Percentiles rank a stretch among this genome's conserved stretches.
phyloP scores from a whole-genome alignment of 768 basidiomycete species.

The Calocybe cyanea region DNA sequence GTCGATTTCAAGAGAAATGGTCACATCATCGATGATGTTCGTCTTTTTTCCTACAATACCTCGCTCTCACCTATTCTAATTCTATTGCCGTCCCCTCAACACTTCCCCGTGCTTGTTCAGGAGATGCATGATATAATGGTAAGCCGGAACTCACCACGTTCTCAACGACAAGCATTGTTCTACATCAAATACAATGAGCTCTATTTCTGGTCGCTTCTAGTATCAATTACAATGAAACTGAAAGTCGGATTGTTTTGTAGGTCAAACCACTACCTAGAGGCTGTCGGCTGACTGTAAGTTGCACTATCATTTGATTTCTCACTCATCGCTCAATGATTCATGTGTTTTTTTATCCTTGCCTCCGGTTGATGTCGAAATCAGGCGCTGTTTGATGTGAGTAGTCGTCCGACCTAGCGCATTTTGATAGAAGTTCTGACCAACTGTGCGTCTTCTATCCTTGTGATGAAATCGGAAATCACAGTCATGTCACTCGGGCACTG shows the following conservation, averaged over 20 bases:
- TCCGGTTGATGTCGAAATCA: no score
- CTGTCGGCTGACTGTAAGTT: slow-evolving; percentile 49
- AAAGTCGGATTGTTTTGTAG: no score
- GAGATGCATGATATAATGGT: slow-evolving; percentile 51
- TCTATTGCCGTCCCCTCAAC: slow-evolving; percentile 1
- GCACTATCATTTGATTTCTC: background rate
- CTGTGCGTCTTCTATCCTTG: no score
- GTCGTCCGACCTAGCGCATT: no score
- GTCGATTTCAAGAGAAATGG: slow-evolving; percentile 76
- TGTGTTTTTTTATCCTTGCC: no score
- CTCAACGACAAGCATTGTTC: background rate
- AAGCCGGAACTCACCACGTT: background rate
- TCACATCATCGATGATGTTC: slow-evolving; percentile 69
- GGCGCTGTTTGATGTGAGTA: slow-evolving; percentile 52
- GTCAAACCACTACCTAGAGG: slow-evolving; percentile 42
- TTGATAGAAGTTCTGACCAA: no score
- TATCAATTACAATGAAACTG: no score
- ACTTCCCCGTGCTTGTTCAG: slow-evolving; percentile 19
- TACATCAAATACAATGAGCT: no score
- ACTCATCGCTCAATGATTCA: no score
- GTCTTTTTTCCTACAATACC: slow-evolving; percentile 12
- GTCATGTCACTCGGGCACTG: slow-evolving; percentile 56
- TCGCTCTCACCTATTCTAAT: no score
- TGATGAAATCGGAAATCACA: slow-evolving; percentile 10
- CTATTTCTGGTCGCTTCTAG: no score